Percentiles rank a stretch among this genome's conserved stretches.
Evolutionary conservation across 176 grass and related monocot species (phyloP).

Genomic region (Miscanthus lutarioriparius): DNA sequence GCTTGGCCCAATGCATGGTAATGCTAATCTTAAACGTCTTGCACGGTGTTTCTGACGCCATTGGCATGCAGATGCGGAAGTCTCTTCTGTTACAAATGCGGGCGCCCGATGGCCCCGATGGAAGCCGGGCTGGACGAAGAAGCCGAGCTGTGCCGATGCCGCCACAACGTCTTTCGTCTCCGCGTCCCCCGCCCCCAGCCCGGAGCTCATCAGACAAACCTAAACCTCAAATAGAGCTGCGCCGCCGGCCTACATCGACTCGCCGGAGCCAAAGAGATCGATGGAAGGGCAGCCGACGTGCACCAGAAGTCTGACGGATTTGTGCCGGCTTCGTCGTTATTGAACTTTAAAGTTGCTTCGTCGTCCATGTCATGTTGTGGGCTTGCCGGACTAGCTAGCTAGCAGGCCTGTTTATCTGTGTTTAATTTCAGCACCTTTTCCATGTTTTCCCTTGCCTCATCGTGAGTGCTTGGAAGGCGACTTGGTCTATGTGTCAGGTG

Average conservation of each 20-base stretch:
- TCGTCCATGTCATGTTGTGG: neutral
- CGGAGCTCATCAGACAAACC: neutral
- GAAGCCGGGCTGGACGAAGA: neutral
- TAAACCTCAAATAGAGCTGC: neutral
- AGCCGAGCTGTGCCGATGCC: neutral
- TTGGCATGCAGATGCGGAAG: conserved; percentile 15
- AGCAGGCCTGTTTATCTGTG: neutral
- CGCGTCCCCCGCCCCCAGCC: neutral
- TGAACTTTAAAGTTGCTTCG: neutral
- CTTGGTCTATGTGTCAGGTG: neutral
- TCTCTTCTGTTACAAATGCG: neutral
- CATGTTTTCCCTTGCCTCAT: neutral
- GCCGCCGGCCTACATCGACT: neutral
- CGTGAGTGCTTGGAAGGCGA: neutral
- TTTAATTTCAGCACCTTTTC: conserved; percentile 1
- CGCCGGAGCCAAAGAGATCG: neutral
- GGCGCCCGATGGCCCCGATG: neutral
- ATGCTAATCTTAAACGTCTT: neutral
- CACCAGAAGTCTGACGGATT: neutral
- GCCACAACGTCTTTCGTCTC: neutral
- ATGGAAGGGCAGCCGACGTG: neutral
- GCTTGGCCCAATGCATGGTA: neutral
- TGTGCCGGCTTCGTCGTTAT: too few relatives aligned
- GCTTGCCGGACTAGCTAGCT: neutral
- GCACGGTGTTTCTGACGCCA: neutral